A percentile compares a stretch with the other conserved stretches of the same genome.
phyloP scores from a whole-genome alignment of 225 moss, liverwort and hornwort species.

The Asterella californica region DNA sequence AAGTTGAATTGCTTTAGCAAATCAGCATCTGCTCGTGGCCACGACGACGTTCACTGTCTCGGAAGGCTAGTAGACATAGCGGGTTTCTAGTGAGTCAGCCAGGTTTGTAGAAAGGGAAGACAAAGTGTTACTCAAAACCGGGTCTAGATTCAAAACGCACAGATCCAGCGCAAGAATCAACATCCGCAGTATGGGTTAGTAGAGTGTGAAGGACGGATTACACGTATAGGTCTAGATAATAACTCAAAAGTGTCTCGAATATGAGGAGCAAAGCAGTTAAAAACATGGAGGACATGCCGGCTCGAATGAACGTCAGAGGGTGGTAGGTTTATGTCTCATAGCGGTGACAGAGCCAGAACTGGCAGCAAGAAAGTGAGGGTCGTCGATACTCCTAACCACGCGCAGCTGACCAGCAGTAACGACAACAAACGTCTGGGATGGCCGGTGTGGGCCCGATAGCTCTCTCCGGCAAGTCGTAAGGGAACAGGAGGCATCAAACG shows the following conservation, averaged over 20 bases:
- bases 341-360: not conserved
- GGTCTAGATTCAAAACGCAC: too few relatives aligned
- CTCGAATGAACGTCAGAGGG: not conserved
- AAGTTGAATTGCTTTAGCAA: too few relatives aligned
- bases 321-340: not conserved
- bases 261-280: not conserved
- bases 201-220: too few relatives aligned
- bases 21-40: too few relatives aligned
- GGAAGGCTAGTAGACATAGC: too few relatives aligned
- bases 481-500: not conserved
- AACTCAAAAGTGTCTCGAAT: not conserved
- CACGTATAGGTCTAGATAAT: not conserved
- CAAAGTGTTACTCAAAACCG: too few relatives aligned
- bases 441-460: not conserved
- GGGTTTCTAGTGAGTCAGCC: too few relatives aligned
- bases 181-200: too few relatives aligned
- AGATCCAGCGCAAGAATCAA: too few relatives aligned
- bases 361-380: not conserved
- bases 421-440: not conserved
- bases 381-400: not conserved
- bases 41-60: too few relatives aligned
- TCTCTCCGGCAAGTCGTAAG: not conserved
- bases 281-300: not conserved
- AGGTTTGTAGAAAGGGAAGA: too few relatives aligned
- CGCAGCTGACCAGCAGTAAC: slow-evolving; percentile 3